These are phyloP conservation scores for Heritiera fomes DNA, from an alignment of 345 rosid species.

Conservation along the genomic window DNA sequence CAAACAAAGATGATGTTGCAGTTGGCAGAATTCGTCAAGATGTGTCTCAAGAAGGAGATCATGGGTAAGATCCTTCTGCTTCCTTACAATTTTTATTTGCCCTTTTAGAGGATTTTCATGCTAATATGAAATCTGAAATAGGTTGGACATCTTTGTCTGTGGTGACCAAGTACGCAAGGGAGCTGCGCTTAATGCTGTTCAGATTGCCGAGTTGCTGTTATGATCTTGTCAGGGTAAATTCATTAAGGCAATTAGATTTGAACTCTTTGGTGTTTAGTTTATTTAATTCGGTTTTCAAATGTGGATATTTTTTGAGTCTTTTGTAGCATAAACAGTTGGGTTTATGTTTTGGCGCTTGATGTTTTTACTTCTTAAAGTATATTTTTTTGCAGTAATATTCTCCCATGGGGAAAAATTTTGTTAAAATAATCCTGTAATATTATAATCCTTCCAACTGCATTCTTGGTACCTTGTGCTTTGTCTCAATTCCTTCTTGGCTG, in stretches of 20 bases:
- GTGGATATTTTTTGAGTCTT: slow-evolving; percentile 5
- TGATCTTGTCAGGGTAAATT: slow-evolving; percentile 4
- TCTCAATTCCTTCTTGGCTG: too few species aligned
- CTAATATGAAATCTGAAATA: slow-evolving; percentile 28
- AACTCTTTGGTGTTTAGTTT: slow-evolving; percentile 4
- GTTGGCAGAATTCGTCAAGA: slow-evolving; percentile 93
- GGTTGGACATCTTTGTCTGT: slow-evolving; percentile 93
- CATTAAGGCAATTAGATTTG: not conserved
- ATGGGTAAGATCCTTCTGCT: slow-evolving; percentile 52
- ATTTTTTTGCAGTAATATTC: too few species aligned
- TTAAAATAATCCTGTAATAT: too few species aligned
- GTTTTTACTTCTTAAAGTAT: not conserved
- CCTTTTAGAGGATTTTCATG: not conserved
- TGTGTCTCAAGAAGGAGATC: slow-evolving; percentile 77
- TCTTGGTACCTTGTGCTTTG: too few species aligned
- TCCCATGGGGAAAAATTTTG: too few species aligned
- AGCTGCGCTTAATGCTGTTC: slow-evolving; percentile 95
- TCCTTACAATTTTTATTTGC: not conserved
- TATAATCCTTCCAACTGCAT: too few species aligned
- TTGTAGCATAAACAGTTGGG: slow-evolving; percentile 6
- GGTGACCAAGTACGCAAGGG: slow-evolving; percentile 99
- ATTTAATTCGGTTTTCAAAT: not conserved
- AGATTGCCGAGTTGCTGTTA: slow-evolving; percentile 93
- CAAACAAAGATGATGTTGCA: slow-evolving; percentile 91
- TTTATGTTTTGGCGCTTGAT: not conserved